Evolutionary conservation across 140 eudicot genomes (phyloP).

Genomic region (Bidens hawaiensis): DNA sequence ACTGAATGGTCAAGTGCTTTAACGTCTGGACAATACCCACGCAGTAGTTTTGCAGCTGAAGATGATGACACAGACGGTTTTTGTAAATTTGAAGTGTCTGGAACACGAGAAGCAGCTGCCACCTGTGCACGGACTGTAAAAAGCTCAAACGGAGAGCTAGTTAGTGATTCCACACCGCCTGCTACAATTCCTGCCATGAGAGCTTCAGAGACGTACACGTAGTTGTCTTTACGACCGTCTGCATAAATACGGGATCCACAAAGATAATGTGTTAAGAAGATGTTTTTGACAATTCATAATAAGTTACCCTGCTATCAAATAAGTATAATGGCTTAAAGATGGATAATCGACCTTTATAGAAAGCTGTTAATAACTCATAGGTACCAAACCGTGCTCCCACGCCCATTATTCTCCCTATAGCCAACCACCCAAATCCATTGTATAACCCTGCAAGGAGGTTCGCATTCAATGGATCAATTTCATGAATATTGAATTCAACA

Average conservation of each 20-base stretch:
- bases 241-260: constrained; percentile 25
- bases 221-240: constrained; percentile 84
- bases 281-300: not conserved
- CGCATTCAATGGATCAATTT: not conserved
- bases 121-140: constrained; percentile 82
- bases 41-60: constrained; percentile 52
- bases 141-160: constrained; percentile 87
- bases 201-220: constrained; percentile 81
- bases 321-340: constrained; percentile 20
- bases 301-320: constrained; percentile 19
- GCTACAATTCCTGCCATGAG: constrained; percentile 82
- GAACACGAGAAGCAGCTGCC: constrained; percentile 59
- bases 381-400: constrained; percentile 85
- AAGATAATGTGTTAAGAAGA: not conserved
- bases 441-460: constrained; percentile 54
- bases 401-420: constrained; percentile 60
- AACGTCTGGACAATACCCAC: constrained; percentile 54
- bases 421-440: constrained; percentile 78
- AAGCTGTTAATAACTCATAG: constrained; percentile 83
- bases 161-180: constrained; percentile 63
- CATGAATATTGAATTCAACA: not conserved
- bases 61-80: constrained; percentile 44
- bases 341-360: constrained; percentile 62
- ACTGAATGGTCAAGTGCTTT: constrained; percentile 58
- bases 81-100: constrained; percentile 28